Evolutionary conservation across 176 grass and related monocot genomes (phyloP).

Genomic region (Secale cereale): DNA sequence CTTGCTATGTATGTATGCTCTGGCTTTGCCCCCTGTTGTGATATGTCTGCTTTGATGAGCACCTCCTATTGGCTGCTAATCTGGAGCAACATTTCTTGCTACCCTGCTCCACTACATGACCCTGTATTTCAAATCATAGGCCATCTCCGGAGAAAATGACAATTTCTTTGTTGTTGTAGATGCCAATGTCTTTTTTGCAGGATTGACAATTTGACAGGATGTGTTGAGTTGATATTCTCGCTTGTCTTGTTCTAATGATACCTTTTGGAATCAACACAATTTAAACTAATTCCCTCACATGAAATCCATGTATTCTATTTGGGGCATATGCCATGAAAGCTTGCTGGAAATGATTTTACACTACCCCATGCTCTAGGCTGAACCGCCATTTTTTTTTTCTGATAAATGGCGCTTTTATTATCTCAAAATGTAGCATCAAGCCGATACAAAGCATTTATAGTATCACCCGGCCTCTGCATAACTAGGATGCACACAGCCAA

Average conservation of each 20-base stretch:
- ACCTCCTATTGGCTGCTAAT: constrained; percentile 4
- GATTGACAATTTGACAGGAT: neutral
- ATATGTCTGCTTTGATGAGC: constrained; percentile 30
- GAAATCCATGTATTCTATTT: neutral
- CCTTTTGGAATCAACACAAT: neutral
- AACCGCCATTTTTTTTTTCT: too few species aligned
- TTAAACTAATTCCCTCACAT: neutral
- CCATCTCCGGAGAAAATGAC: constrained; percentile 5
- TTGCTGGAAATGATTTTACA: neutral
- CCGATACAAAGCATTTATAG: too few species aligned
- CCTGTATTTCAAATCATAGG: neutral
- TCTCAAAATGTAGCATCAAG: too few species aligned
- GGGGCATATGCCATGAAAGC: neutral
- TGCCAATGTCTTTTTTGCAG: neutral
- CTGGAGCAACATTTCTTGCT: neutral
- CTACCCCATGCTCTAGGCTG: neutral
- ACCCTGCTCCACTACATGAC: neutral
- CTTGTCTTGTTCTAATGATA: neutral
- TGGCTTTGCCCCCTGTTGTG: neutral
- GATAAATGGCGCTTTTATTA: too few species aligned
- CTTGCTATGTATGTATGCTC: neutral
- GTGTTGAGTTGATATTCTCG: neutral
- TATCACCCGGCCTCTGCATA: too few species aligned
- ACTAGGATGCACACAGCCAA: too few species aligned
- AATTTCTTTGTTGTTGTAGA: neutral